Base-by-base conservation (phyloP, 2,329 filamentous ascomycete species). In the Exophiala oligosperma region DNA sequence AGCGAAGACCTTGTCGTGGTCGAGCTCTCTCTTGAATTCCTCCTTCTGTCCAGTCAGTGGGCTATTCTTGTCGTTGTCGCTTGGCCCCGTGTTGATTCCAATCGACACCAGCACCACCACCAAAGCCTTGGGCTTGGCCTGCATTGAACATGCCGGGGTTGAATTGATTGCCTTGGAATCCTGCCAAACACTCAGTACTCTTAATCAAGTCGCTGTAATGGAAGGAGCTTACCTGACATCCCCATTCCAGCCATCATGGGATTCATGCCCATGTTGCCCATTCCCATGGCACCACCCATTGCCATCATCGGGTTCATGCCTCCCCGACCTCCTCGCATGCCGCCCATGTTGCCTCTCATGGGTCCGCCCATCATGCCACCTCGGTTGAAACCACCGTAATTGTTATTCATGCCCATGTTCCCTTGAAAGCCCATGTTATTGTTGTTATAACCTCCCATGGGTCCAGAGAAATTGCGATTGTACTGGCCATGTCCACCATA, bases 51-150 rank as follows among this genome's bases (percentile, higher is more conserved):
- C 26, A 28, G 26, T 7, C 26, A 28, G 26, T 7, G 26, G 26
- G 26, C 32, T 35, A 84, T 66, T 92, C 90, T 60, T 89, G 89
- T 62, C 90, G 83, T 64, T 89, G 87, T 65, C 90, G 81, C 77
- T 94, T 94, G 2, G 87, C 86, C 29, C 89, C 89, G 66, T 93
- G 90, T 4, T 90, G 90, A 68, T 93, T 93, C 79, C 89, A 90
- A 57, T 85, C 80, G 44, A 77, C 76, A 32, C 74, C 73, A 41
- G 70, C 75, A 46, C 74, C 73, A 41, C 71, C 75, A 46, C 73
- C 72, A 44, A 64, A 62, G 23, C 59, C 59, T 28, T 54, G 49
- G 14, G 63, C 66, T 57, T 75, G 74, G 51, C 76, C 76, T 55
- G 79, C 78, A 49, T 79, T 78, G 72, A 91, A 93, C 76, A 91